Evolutionary conservation across 2,329 filamentous ascomycete genomes (phyloP), one percentile per base, ranked within the genome.

Genomic region (Cladobotryum protrusum): DNA sequence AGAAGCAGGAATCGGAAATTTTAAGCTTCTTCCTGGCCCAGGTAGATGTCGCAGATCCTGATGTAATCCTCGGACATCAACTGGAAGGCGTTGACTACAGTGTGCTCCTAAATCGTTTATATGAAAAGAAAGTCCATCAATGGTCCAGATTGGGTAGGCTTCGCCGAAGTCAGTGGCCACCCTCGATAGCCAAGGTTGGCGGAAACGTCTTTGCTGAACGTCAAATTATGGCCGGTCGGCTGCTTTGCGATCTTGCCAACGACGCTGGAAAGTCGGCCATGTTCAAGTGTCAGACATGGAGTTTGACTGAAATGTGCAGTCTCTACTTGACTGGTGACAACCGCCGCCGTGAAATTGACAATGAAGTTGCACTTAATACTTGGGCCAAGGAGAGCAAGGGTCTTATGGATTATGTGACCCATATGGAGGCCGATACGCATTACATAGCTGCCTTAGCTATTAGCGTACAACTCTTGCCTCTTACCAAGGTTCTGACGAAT

Each of bases 21-120:
- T 75, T 99, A 6, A 87, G 85, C 58, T 89, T 91, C 65, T 95
- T 99, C 66, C 72, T 99, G 54, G 91, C 91, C 3, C 84, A 96
- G 60, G 78, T 99, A 36, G 88, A 95, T 61, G 79, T 86, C 29
- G 85, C 87, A 53, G 93, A 99, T 61, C 93, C 93, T 1, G 93
- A 99, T 72, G 90, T 96, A 29, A 80, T 99, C 34, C 78, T 97
- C 57, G 93, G 93, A 12, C 92, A 99, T 67, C 87, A 95, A 61
- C 78, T 99, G n/a, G 93, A 99, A 67, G 93, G 95, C 60, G 90
- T 96, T 4, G 93, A 99, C 65, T 95, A 95, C 66, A 95, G 90
- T 58, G 84, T 96, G 50, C 74, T 99, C 11, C 75, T 99, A 20
- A 95, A 82, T 64, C 85, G 93, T 45, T 75, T 99, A 59, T 83